These are phyloP conservation scores for Ceratobasidium sp. DNA, from an alignment of 1,284 basidiomycete species.

Conservation along the genomic window DNA sequence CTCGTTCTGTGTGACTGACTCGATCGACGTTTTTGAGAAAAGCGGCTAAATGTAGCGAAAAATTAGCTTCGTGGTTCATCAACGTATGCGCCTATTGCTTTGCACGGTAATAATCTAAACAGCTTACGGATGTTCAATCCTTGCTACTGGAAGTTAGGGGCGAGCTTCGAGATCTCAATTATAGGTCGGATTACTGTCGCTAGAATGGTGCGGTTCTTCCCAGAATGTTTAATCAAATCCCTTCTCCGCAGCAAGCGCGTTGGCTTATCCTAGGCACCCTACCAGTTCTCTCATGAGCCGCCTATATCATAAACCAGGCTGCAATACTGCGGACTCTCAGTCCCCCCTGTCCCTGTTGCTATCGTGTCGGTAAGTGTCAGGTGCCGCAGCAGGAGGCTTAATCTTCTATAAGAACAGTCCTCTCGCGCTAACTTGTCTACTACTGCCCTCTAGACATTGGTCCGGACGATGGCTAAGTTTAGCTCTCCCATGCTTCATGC, in stretches of 20 bases:
- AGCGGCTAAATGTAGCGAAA: neutral
- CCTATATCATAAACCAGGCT: neutral
- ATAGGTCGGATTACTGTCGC: slow-evolving; percentile 6
- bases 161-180: neutral
- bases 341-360: neutral
- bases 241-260: slow-evolving; percentile 29
- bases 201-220: neutral
- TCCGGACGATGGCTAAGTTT: slow-evolving; percentile 17
- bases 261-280: neutral
- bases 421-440: neutral
- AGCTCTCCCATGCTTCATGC: slow-evolving; percentile 16
- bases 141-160: neutral
- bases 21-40: neutral
- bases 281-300: neutral
- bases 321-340: slow-evolving; percentile 3
- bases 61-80: neutral
- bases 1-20: neutral
- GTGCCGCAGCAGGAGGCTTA: slow-evolving; percentile 1
- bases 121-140: neutral
- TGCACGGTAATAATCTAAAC: neutral
- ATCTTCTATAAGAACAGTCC: neutral
- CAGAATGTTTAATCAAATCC: neutral
- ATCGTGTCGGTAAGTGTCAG: neutral
- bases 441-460: neutral
- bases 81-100: neutral